phyloP scores from a whole-genome alignment of 2,329 filamentous ascomycete genomes.

The Exserohilum rostratum region DNA sequence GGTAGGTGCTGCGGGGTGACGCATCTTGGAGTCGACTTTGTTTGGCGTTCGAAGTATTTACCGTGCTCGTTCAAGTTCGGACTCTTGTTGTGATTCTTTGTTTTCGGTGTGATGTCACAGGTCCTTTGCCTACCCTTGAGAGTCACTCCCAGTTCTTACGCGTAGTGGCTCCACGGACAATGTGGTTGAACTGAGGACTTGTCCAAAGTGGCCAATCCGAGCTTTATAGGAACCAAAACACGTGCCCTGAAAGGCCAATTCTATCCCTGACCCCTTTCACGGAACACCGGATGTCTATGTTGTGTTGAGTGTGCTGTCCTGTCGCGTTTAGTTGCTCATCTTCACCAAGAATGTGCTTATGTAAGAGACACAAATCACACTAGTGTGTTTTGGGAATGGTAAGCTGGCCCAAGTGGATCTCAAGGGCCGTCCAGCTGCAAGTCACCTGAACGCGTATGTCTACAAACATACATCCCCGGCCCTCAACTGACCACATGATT shows the following conservation, averaged over 20 bases:
- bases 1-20: conserved; percentile 44
- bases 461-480: conserved; percentile 3
- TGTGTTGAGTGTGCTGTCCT: background rate
- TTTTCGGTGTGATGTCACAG: too few relatives aligned
- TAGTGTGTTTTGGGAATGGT: background rate
- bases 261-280: background rate
- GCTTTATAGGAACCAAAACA: too few relatives aligned
- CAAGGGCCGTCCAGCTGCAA: conserved; percentile 5
- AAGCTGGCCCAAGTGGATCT: conserved; percentile 14
- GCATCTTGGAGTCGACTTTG: conserved; percentile 25
- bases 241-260: too few relatives aligned
- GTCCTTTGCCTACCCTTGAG: too few relatives aligned
- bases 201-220: too few relatives aligned
- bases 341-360: background rate
- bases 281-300: background rate
- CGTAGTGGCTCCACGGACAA: too few relatives aligned
- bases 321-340: background rate
- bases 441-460: conserved; percentile 16
- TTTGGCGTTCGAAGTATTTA: background rate
- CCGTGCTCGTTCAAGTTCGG: too few relatives aligned
- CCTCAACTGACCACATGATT: background rate
- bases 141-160: too few relatives aligned
- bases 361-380: background rate
- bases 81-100: too few relatives aligned
- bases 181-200: too few relatives aligned